Conservation (phyloP, 2,329 filamentous ascomycete species). For the Thielaviopsis ethacetica region DNA sequence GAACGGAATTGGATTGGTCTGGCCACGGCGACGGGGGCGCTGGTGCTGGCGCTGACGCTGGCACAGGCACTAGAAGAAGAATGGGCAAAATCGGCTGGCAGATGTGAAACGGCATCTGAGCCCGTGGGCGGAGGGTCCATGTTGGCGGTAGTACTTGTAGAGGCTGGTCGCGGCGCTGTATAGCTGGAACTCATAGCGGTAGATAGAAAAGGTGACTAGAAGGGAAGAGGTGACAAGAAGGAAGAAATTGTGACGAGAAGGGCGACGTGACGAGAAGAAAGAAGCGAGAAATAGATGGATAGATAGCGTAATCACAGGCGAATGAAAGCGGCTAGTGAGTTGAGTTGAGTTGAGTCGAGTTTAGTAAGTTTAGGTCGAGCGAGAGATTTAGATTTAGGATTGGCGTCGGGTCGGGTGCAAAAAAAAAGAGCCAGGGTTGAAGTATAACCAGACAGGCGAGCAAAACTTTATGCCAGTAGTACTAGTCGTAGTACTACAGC, state of each 20-base stretch:
- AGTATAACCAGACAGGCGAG: not conserved
- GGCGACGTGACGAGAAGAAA: no score
- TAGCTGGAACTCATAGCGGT: not conserved
- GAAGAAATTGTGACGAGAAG: not conserved
- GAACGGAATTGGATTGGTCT: conserved; percentile 9
- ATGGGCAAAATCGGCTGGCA: not conserved
- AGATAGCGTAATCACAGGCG: not conserved
- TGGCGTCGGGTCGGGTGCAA: not conserved
- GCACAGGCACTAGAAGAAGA: not conserved
- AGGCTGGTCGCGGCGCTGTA: not conserved
- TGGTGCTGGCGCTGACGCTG: not conserved
- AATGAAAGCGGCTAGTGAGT: not conserved
- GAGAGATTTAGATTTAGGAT: not conserved
- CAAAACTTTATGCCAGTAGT: not conserved
- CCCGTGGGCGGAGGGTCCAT: not conserved
- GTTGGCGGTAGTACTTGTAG: not conserved
- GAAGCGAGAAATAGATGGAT: no score
- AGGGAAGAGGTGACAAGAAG: not conserved
- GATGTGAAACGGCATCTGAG: not conserved
- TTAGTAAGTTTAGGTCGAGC: no score
- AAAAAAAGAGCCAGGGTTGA: not conserved
- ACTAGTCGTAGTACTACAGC: not conserved
- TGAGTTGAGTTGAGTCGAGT: not conserved
- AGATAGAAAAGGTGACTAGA: not conserved
- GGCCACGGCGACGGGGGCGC: not conserved